Evolutionary conservation across 768 basidiomycete genomes (phyloP).

Genomic region (Sporobolomyces roseus): DNA sequence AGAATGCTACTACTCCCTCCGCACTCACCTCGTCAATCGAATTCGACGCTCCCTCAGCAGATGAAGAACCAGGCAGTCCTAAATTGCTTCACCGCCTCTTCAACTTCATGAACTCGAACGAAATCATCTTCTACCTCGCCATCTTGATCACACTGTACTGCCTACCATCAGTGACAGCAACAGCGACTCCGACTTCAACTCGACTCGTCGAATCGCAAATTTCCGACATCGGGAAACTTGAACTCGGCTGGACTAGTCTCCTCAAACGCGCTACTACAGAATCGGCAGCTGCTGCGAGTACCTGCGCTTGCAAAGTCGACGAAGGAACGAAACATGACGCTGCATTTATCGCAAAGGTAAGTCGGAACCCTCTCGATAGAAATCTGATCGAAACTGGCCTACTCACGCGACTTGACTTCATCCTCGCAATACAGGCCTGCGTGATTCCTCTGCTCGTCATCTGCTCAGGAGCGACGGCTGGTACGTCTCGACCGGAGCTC

Average conservation of each 20-base stretch:
- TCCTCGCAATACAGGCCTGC: neutral
- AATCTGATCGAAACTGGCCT: too few relatives aligned
- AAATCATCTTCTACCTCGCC: neutral
- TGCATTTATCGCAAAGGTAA: constrained; percentile 10
- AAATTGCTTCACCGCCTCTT: neutral
- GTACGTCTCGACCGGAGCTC: neutral
- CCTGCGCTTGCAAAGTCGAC: neutral
- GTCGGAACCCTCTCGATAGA: neutral
- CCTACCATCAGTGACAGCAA: neutral
- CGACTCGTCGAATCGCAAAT: too few relatives aligned
- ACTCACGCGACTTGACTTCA: neutral
- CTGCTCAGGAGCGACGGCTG: neutral
- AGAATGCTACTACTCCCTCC: neutral
- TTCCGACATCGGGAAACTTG: neutral
- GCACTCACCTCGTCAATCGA: neutral
- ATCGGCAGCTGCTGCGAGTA: neutral
- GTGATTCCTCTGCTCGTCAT: constrained; percentile 16
- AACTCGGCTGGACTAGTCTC: constrained; percentile 4
- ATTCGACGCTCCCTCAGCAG: neutral
- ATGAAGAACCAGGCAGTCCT: constrained; percentile 7
- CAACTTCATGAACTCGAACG: neutral
- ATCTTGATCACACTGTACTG: neutral
- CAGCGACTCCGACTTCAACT: neutral
- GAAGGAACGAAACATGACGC: neutral
- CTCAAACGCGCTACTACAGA: neutral